A percentile compares a stretch with the other conserved stretches of the same genome.
These are phyloP conservation scores for Hanseniaspora lachancei DNA, from an alignment of 805 yeast species.

Conservation along the genomic window DNA sequence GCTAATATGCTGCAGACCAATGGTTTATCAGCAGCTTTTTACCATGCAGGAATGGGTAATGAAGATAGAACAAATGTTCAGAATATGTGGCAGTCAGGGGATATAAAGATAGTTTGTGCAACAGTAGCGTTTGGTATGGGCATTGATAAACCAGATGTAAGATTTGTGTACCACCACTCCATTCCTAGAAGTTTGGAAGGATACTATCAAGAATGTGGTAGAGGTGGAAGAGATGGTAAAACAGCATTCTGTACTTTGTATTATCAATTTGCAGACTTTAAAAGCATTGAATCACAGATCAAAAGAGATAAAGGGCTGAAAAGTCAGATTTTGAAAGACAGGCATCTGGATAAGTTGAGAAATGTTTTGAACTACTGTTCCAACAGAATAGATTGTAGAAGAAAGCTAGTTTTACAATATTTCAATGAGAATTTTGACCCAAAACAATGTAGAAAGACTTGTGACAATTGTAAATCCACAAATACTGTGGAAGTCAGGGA, in stretches of 20 bases:
- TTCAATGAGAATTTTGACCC: conserved; percentile 74
- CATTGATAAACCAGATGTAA: conserved; percentile 88
- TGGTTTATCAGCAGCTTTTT: conserved; percentile 61
- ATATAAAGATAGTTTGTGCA: conserved; percentile 74
- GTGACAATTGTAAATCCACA: conserved; percentile 68
- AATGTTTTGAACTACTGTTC: conserved; percentile 88
- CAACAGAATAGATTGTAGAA: conserved; percentile 76
- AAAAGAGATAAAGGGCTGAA: conserved; percentile 60
- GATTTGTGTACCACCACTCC: conserved; percentile 80
- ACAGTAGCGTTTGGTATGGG: conserved; percentile 99
- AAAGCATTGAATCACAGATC: conserved; percentile 62
- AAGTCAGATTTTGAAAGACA: conserved; percentile 45
- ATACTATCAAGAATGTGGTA: conserved; percentile 93
- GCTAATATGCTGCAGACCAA: conserved; percentile 42
- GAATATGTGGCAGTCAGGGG: conserved; percentile 63
- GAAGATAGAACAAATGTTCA: conserved; percentile 66
- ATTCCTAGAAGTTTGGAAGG: conserved; percentile 88
- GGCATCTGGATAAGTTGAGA: conserved; percentile 60
- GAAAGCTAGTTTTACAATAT: conserved; percentile 77
- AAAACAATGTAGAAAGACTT: conserved; percentile 48
- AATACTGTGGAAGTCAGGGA: conserved; percentile 42
- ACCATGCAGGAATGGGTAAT: conserved; percentile 90
- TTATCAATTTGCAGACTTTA: conserved; percentile 68
- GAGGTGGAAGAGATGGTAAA: conserved; percentile 94
- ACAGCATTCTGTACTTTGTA: conserved; percentile 72